Conservation (phyloP, 139 green algal genomes). For the Ettlia oleoabundans region DNA sequence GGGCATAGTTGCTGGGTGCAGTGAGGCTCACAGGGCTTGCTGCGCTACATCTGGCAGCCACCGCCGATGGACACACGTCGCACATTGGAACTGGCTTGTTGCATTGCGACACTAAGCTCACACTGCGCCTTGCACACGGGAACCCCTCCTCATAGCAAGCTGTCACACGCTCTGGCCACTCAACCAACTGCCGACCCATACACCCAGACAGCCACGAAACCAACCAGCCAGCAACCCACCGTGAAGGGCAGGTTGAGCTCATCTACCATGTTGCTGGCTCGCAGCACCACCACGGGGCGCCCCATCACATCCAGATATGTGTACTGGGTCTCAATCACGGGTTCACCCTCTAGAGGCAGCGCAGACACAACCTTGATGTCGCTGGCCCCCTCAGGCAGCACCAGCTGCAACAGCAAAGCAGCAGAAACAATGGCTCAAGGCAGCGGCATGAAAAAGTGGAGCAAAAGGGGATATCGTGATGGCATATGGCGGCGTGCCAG, state of each 20-base stretch:
- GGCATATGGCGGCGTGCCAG: too few species aligned
- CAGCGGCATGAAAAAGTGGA: background rate
- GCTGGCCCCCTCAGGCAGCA: constrained; percentile 81
- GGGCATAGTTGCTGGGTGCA: too few species aligned
- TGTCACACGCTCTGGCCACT: too few species aligned
- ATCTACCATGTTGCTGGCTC: constrained; percentile 66
- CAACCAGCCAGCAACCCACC: constrained; percentile 45
- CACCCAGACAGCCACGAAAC: constrained; percentile 12
- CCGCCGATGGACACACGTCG: too few species aligned
- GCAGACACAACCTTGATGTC: constrained; percentile 43
- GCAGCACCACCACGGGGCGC: constrained; percentile 84
- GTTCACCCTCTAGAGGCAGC: background rate
- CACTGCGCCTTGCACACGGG: too few species aligned
- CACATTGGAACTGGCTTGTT: too few species aligned
- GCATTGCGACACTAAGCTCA: too few species aligned
- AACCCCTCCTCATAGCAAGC: too few species aligned
- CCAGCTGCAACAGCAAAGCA: constrained; percentile 54
- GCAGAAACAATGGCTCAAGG: background rate
- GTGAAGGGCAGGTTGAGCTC: constrained; percentile 49
- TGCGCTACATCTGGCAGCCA: too few species aligned
- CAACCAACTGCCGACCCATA: background rate
- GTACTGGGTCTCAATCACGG: constrained; percentile 42
- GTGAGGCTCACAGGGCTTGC: too few species aligned
- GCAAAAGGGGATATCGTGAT: too few species aligned
- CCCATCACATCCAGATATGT: constrained; percentile 89